Evolutionary conservation across 305 asterid genomes (phyloP).

Genomic region (Solanum chacoense): DNA sequence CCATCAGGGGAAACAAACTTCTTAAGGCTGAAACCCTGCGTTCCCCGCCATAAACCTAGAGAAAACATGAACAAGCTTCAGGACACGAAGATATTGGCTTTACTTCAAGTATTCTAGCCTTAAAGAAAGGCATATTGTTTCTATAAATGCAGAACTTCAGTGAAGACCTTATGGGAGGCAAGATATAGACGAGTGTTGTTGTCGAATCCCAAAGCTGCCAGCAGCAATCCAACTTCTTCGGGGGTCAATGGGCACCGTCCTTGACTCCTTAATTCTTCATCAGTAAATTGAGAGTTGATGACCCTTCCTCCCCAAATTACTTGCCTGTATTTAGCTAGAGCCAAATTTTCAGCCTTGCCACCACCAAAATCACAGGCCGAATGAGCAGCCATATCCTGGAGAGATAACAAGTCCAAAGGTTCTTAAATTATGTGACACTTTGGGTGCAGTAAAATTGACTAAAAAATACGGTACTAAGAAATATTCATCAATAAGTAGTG

Average conservation of each 20-base stretch:
- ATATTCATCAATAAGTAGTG: neutral
- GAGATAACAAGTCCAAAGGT: neutral
- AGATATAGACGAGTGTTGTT: conserved; percentile 79
- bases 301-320: conserved; percentile 98
- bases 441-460: neutral
- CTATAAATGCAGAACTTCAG: neutral
- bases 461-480: neutral
- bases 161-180: conserved; percentile 85
- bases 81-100: neutral
- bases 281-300: conserved; percentile 83
- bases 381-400: conserved; percentile 99
- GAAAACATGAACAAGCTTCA: neutral
- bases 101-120: neutral
- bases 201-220: conserved; percentile 90
- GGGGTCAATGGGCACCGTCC: conserved; percentile 97
- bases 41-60: conserved; percentile 95
- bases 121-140: neutral
- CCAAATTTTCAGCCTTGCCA: conserved; percentile 90
- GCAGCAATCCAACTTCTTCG: conserved; percentile 88
- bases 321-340: conserved; percentile 92
- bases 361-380: conserved; percentile 99
- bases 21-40: conserved; percentile 77
- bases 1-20: conserved; percentile 83
- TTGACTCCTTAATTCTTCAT: conserved; percentile 89
- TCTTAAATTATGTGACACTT: neutral